A percentile compares a stretch with the other conserved stretches of the same genome.
phyloP scores from a whole-genome alignment of 1,284 basidiomycete species.

The Nidula niveotomentosa region DNA sequence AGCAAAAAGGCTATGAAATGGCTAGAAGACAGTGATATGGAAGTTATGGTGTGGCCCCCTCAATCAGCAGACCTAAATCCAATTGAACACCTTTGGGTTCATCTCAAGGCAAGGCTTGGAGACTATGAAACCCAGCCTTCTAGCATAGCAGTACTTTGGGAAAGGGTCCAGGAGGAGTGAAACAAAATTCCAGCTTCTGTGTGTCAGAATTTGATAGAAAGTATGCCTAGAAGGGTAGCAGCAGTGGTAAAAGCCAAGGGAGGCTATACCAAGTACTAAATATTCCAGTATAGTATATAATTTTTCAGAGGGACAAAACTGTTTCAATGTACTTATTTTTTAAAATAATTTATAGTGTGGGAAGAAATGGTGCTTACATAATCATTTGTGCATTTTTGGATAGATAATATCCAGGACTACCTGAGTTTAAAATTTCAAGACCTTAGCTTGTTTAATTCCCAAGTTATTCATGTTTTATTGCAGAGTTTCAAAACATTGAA shows the following conservation, averaged over 20 bases:
- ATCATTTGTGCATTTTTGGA: too few relatives aligned
- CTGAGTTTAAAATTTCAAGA: too few relatives aligned
- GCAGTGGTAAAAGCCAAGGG: background rate
- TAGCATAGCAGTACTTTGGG: constrained; percentile 9
- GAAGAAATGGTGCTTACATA: too few relatives aligned
- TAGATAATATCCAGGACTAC: too few relatives aligned
- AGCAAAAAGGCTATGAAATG: constrained; percentile 20
- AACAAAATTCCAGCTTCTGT: constrained; percentile 6
- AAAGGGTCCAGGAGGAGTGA: constrained; percentile 12
- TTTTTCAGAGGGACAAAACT: too few relatives aligned
- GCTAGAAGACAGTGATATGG: constrained; percentile 21
- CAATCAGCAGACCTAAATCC: constrained; percentile 33
- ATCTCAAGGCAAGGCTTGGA: constrained; percentile 15
- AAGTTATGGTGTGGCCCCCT: constrained; percentile 25
- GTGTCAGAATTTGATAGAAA: constrained; percentile 15
- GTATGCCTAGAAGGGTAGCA: constrained; percentile 10
- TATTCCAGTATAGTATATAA: too few relatives aligned
- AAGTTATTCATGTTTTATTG: too few relatives aligned
- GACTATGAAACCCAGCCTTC: constrained; percentile 14
- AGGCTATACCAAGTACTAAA: background rate
- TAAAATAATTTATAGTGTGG: too few relatives aligned
- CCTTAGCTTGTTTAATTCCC: too few relatives aligned
- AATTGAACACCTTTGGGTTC: constrained; percentile 34
- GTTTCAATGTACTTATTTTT: too few relatives aligned
- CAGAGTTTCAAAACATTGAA: background rate